Evolutionary conservation across 495 filamentous ascomycete species (phyloP).

Genomic region (Melanomma pulvis-pyrius): DNA sequence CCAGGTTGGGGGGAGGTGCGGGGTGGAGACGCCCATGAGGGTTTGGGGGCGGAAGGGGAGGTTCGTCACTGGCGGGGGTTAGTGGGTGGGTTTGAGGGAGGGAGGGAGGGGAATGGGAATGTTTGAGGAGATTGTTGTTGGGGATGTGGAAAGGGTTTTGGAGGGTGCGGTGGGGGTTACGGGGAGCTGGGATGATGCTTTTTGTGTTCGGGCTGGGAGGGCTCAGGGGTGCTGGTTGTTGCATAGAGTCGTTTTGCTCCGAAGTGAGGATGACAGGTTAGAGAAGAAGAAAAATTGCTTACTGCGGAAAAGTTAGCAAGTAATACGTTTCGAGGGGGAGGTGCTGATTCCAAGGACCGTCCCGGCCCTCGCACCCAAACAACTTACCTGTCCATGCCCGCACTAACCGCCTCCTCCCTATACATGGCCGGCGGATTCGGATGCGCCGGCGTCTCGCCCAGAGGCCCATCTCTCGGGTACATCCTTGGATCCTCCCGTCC

Average conservation of each 20-base stretch:
- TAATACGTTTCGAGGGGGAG: not conserved
- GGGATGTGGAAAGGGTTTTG: no score
- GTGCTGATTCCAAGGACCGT: not conserved
- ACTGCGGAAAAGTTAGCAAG: not conserved
- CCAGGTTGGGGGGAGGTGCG: not conserved
- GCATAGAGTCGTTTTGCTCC: not conserved
- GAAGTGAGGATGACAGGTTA: not conserved
- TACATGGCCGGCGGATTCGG: constrained; percentile 18
- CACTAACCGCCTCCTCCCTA: constrained; percentile 62
- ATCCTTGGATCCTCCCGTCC: not conserved
- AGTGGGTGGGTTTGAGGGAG: not conserved
- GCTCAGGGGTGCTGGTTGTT: no score
- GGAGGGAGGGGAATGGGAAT: constrained; percentile 80
- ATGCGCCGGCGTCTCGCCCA: not conserved
- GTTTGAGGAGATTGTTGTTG: no score
- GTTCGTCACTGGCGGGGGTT: not conserved
- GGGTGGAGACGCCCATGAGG: not conserved
- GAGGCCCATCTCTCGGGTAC: not conserved
- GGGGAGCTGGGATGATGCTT: no score
- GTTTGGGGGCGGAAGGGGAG: constrained; percentile 19
- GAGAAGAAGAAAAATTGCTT: not conserved
- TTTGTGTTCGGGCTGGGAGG: no score
- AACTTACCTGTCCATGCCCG: not conserved
- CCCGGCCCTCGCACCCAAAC: no score
- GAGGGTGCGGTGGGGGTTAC: no score